These are phyloP conservation scores for Teunomyces kruisii DNA, from an alignment of 805 yeast species.

Conservation along the genomic window DNA sequence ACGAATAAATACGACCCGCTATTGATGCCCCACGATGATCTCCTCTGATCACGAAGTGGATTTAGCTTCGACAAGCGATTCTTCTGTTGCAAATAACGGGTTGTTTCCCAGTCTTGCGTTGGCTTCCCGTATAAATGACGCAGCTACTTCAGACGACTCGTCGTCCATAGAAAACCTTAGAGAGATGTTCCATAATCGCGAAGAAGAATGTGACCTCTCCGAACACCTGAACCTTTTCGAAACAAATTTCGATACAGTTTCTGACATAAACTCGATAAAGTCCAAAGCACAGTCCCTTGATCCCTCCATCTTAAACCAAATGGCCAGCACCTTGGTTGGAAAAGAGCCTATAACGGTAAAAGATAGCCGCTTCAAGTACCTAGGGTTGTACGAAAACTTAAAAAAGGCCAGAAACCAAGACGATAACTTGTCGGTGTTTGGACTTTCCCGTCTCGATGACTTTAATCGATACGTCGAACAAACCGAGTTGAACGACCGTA, in stretches of 20 bases:
- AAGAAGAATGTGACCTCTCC: conserved; percentile 11
- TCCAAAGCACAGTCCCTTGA: conserved; percentile 14
- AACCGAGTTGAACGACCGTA: conserved; percentile 34
- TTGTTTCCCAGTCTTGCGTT: conserved; percentile 5
- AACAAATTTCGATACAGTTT: conserved; percentile 19
- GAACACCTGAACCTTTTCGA: conserved; percentile 12
- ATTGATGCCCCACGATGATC: conserved; percentile 7
- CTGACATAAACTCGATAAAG: conserved; percentile 9
- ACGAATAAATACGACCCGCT: background rate
- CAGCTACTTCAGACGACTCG: background rate
- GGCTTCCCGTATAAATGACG: background rate
- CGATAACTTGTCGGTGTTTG: conserved; percentile 23
- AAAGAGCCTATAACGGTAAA: conserved; percentile 1
- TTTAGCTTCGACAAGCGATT: conserved; percentile 9
- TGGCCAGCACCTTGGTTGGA: conserved; percentile 10
- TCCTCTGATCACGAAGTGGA: conserved; percentile 9
- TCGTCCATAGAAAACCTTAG: conserved; percentile 2
- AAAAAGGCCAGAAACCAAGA: conserved; percentile 6
- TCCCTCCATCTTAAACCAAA: conserved; percentile 24
- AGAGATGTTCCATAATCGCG: background rate
- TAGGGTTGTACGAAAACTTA: conserved; percentile 23
- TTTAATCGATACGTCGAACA: conserved; percentile 32
- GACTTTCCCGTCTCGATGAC: conserved; percentile 33
- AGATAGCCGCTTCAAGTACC: conserved; percentile 26
- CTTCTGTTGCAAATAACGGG: conserved; percentile 9